Evolutionary conservation across 495 filamentous ascomycete species (phyloP), one percentile per base, ranked within the genome.

Genomic region (Penicillium simplicissimum): DNA sequence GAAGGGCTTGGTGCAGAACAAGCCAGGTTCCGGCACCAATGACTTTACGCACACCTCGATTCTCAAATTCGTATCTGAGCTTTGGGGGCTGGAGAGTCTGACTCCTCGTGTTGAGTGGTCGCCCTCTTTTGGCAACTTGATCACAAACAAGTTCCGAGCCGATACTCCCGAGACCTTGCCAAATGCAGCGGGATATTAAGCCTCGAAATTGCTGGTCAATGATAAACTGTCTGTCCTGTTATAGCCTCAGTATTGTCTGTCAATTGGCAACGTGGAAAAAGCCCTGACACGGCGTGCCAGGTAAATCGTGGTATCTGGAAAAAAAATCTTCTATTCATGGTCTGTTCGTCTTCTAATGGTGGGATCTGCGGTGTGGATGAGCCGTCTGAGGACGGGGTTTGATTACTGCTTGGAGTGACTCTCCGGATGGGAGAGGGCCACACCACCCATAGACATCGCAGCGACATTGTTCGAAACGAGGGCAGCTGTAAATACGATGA

Each of bases 11-110:
- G 71, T 83, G 10, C 76, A 82, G 69, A 68, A 81, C 40, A 59
- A 69, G 15, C 71, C 74, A 1, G 59, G 42, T 13, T 66, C 67
- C 10, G 68, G 70, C 38, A 37, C 59, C 0, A 73, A 69, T 17
- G 72, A 78, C 49, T 83, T 80, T 58, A 77, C 79, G 1, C 77
- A 78, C 47, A 78, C 78, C 31, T 80, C 77, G 8, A 75, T 81
- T 40, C 66, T 80, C 38, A 77, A 78, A 62, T 76, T 71, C 61
- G 58, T 79, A 8, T 69, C 71, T 19, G 72, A 80, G 55, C 66
- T 81, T 8, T 81, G 78, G 78, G 73, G 68, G n/a, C 53, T 81
- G 61, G 74, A 78, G 8, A 61, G 62, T n/a, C 67, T 79, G 8
- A 75, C 72, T 5, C 77, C 76, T 3, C 70, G 78, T 1, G 78